These are phyloP conservation scores for Neurospora sp. DNA, from an alignment of 495 filamentous ascomycete species.

Conservation along the genomic window DNA sequence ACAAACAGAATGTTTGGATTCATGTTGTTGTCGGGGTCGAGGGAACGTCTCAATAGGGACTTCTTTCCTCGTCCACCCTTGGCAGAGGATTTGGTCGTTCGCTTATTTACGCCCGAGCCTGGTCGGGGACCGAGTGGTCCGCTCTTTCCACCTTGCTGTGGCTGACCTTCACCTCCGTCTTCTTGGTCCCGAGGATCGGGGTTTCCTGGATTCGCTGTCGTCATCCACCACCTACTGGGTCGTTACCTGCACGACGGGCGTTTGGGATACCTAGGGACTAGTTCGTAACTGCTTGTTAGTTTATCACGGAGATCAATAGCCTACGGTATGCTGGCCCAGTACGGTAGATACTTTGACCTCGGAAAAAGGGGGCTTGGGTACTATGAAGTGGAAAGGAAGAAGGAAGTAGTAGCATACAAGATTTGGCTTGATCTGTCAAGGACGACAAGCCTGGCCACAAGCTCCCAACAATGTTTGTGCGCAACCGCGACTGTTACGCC, in stretches of 20 bases:
- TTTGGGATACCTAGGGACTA: neutral
- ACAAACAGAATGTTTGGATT: neutral
- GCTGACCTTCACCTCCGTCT: neutral
- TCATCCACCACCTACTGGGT: neutral
- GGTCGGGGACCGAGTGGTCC: neutral
- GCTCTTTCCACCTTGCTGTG: neutral
- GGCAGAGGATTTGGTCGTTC: neutral
- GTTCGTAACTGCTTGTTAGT: neutral
- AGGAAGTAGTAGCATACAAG: neutral
- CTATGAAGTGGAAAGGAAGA: neutral
- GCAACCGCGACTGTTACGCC: neutral
- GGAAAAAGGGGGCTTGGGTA: neutral
- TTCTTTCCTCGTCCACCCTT: neutral
- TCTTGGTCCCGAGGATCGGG: neutral
- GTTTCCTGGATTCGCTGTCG: neutral
- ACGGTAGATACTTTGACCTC: neutral
- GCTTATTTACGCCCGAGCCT: neutral
- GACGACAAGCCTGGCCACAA: neutral
- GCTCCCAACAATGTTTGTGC: neutral
- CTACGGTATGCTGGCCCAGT: neutral
- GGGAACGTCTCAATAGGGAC: neutral
- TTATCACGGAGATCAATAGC: neutral
- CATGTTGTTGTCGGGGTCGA: neutral
- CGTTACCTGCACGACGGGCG: neutral
- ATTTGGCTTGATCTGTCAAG: neutral